phyloP scores from a whole-genome alignment of 768 basidiomycete genomes.

The Xanthoconium stramineum region DNA sequence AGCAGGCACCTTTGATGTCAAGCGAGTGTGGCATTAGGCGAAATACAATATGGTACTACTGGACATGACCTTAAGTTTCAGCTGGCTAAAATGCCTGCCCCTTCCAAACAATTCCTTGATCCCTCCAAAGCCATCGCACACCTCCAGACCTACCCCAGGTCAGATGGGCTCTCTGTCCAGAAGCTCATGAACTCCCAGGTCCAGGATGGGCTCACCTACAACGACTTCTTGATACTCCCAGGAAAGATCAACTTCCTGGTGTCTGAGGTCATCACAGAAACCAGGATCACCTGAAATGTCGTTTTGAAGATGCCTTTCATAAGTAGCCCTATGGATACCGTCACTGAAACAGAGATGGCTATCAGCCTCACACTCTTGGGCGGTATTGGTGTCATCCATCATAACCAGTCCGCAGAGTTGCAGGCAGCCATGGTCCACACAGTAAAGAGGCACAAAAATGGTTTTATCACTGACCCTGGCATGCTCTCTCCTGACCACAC shows the following conservation, averaged over 20 bases:
- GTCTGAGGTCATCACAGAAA: constrained; percentile 76
- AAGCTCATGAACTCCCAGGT: constrained; percentile 87
- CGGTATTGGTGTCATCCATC: constrained; percentile 97
- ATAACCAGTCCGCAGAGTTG: constrained; percentile 79
- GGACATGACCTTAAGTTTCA: background rate
- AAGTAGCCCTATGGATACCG: constrained; percentile 99
- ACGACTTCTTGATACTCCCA: constrained; percentile 92
- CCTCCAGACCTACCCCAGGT: constrained; percentile 63
- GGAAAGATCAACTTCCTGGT: constrained; percentile 95
- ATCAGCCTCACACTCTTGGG: constrained; percentile 93
- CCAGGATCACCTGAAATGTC: constrained; percentile 86
- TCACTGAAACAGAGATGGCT: constrained; percentile 93
- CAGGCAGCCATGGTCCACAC: constrained; percentile 98
- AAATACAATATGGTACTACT: no score
- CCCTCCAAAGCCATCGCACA: constrained; percentile 70
- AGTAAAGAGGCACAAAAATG: constrained; percentile 98
- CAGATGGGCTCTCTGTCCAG: constrained; percentile 79
- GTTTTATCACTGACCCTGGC: constrained; percentile 94
- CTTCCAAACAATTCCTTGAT: constrained; percentile 49
- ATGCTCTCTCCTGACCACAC: constrained; percentile 74
- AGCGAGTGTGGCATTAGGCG: no score
- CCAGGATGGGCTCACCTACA: constrained; percentile 95
- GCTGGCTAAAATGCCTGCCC: constrained; percentile 34
- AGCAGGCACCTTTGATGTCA: no score
- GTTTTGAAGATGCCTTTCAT: constrained; percentile 92